Evolutionary conservation across 805 yeast genomes (phyloP), one percentile per base, ranked within the genome.

Genomic region (Kurtzmaniella cleridarum): DNA sequence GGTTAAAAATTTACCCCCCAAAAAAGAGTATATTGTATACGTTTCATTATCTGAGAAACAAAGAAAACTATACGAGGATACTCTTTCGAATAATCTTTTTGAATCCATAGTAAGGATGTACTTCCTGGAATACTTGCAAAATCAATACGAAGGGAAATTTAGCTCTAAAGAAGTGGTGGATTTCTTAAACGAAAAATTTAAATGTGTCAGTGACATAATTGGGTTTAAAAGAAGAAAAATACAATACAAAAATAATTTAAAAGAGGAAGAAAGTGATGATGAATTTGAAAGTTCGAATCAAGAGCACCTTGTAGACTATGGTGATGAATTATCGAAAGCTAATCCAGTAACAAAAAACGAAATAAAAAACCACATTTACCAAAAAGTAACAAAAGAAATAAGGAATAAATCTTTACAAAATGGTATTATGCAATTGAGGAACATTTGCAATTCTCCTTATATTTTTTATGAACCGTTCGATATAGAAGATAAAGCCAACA

Each of bases 401-500:
- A 64, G 65, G 14, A 60, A 64, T 28, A 41, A 54, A 28, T 50
- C 61, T 36, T 62, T 86, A 38, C 81, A 76, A 45, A 87, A 86
- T 50, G 50, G 78, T 49, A 69, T 84, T 64, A 87, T 90, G 87
- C 97, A 90, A 58, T 67, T 90, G 37, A 70, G 98, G 32, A 78
- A 81, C 42, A 75, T 87, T 7, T 89, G 96, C 48, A 82, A 88
- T 52, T 83, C 96, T 0, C 96, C 97, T 0, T 84, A 83, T 53
- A 57, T 85, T 32, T 87, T 84, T 54, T 87, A 81, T 60, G 83
- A 79, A 45, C 98, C 98, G 0, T 86, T 63, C 36, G 50, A 51
- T 11, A 38, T 81, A 73, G 71, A 71, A 5, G 69, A 65, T 32
- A 74, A 69, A 20, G 36, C 11, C 8, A 27, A 8, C 9, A 33